These are phyloP conservation scores for Cladosporium sp. DNA, from an alignment of 2,329 filamentous ascomycete genomes.

Conservation along the genomic window DNA sequence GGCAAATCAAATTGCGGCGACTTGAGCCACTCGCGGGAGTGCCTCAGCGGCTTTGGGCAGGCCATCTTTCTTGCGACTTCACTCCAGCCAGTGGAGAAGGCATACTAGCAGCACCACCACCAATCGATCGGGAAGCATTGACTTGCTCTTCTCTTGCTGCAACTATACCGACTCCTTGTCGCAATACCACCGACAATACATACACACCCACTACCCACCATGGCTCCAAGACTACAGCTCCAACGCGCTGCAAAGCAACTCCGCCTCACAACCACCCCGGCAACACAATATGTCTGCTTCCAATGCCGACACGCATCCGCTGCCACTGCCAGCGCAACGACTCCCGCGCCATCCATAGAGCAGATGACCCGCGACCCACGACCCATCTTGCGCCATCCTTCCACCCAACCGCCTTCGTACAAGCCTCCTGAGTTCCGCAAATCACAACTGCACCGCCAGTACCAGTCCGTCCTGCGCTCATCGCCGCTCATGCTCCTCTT, in stretches of 20 bases:
- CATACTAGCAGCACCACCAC: neutral
- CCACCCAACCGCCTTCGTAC: slow-evolving; percentile 82
- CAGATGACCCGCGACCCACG: slow-evolving; percentile 48
- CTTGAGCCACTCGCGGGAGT: slow-evolving; percentile 12
- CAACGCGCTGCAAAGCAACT: slow-evolving; percentile 34
- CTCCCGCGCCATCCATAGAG: slow-evolving; percentile 54
- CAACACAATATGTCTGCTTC: slow-evolving; percentile 34
- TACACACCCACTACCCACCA: slow-evolving; percentile 33
- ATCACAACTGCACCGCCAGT: slow-evolving; percentile 81
- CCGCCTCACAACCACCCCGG: slow-evolving; percentile 31
- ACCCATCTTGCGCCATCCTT: slow-evolving; percentile 53
- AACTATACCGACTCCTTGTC: neutral
- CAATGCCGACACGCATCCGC: slow-evolving; percentile 52
- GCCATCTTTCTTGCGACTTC: slow-evolving; percentile 17
- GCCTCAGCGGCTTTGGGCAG: slow-evolving; percentile 3
- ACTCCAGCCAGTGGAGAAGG: neutral
- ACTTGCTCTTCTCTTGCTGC: slow-evolving; percentile 12
- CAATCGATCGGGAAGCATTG: slow-evolving; percentile 11
- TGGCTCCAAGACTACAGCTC: slow-evolving; percentile 56
- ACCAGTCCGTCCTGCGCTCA: slow-evolving; percentile 83
- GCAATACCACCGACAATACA: neutral
- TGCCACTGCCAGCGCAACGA: slow-evolving; percentile 48
- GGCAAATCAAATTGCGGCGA: slow-evolving; percentile 7
- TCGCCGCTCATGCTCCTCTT: slow-evolving; percentile 85
- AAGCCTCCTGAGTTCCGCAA: slow-evolving; percentile 85